Conservation (phyloP, 1,139 yeast species). For the Nakaseomyces kungkrabaensis region DNA sequence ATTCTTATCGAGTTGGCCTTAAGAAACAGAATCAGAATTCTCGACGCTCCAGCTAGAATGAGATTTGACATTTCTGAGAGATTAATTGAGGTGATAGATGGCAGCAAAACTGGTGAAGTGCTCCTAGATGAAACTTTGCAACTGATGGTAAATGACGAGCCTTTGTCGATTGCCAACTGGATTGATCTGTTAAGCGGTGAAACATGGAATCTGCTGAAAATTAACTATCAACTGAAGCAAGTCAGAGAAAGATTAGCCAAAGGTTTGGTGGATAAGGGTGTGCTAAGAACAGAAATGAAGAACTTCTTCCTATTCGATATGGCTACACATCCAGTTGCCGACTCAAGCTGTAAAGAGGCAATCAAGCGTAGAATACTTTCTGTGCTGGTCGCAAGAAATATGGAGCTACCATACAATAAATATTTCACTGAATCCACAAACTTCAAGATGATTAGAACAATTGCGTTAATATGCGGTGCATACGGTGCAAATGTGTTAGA, state of each 20-base stretch:
- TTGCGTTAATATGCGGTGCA: slow-evolving; percentile 78
- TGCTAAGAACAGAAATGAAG: slow-evolving; percentile 87
- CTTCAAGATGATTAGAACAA: slow-evolving; percentile 64
- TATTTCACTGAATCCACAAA: slow-evolving; percentile 64
- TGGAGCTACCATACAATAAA: slow-evolving; percentile 38
- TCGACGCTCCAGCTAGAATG: slow-evolving; percentile 88
- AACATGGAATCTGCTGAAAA: slow-evolving; percentile 94
- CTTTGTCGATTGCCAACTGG: slow-evolving; percentile 81
- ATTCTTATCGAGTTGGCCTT: slow-evolving; percentile 85
- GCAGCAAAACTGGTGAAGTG: slow-evolving; percentile 88
- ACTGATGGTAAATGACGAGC: slow-evolving; percentile 77
- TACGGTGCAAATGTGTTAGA: slow-evolving; percentile 96
- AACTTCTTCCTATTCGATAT: slow-evolving; percentile 90
- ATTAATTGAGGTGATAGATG: slow-evolving; percentile 75
- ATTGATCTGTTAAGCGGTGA: slow-evolving; percentile 90
- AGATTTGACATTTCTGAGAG: slow-evolving; percentile 84
- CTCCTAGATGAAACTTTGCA: slow-evolving; percentile 86
- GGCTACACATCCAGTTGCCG: slow-evolving; percentile 98
- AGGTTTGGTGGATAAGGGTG: slow-evolving; percentile 97
- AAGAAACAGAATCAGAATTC: slow-evolving; percentile 78
- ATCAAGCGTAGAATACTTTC: slow-evolving; percentile 61
- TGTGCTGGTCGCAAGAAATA: slow-evolving; percentile 60
- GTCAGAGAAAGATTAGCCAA: slow-evolving; percentile 94
- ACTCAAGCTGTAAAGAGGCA: slow-evolving; percentile 72
- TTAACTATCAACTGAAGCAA: slow-evolving; percentile 89